Evolutionary conservation across 192 early-diverging fungal genomes (phyloP).

Genomic region (Umbelopsis sp.): DNA sequence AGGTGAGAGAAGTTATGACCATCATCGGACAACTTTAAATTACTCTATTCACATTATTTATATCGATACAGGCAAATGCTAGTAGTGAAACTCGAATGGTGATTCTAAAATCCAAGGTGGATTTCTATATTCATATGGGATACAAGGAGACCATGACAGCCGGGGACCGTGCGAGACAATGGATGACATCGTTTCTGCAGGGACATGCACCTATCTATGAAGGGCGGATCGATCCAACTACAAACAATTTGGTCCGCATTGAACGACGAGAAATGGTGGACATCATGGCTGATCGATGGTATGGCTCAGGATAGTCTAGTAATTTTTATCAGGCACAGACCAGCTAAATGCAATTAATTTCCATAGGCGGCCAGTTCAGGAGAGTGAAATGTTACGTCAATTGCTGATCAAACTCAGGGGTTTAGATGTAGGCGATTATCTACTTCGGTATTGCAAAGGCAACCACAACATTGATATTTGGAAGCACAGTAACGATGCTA

Average conservation of each 20-base stretch:
- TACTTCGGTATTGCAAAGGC: conserved; percentile 25
- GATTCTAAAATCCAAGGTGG: conserved; percentile 36
- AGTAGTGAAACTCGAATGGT: conserved; percentile 19
- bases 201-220: conserved; percentile 34
- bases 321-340: background rate
- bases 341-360: background rate
- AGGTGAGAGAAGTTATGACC: background rate
- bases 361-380: conserved; percentile 20
- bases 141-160: conserved; percentile 29
- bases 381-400: conserved; percentile 32
- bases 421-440: conserved; percentile 19
- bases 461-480: conserved; percentile 16
- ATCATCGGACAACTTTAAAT: no score
- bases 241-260: conserved; percentile 20
- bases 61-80: background rate
- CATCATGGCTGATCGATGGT: conserved; percentile 38
- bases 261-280: conserved; percentile 31
- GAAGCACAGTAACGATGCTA: conserved; percentile 12
- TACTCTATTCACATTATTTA: background rate
- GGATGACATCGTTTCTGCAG: conserved; percentile 37
- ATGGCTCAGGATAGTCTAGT: background rate
- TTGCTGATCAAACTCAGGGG: conserved; percentile 30
- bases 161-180: conserved; percentile 28
- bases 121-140: conserved; percentile 32
- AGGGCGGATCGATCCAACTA: conserved; percentile 35